Evolutionary conservation across 441 rosid species (phyloP).

Genomic region (Syzygium malaccense): DNA sequence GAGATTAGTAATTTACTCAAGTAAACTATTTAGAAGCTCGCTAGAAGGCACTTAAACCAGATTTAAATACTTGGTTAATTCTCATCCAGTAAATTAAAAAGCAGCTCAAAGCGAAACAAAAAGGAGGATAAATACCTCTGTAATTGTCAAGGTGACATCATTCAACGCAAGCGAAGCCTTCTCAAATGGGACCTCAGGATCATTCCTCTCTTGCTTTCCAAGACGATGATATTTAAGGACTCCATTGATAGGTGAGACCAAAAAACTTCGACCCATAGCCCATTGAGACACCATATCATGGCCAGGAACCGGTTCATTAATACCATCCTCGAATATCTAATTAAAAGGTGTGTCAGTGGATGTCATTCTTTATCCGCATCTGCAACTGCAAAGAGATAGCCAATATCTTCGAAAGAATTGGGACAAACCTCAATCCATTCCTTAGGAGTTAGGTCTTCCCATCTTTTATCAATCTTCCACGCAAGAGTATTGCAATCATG

Average conservation of each 20-base stretch:
- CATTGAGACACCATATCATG: constrained; percentile 46
- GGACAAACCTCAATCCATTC: constrained; percentile 94
- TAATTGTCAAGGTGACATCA: constrained; percentile 76
- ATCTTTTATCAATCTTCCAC: constrained; percentile 77
- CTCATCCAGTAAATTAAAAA: background rate
- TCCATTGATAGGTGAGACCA: constrained; percentile 94
- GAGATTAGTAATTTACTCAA: background rate
- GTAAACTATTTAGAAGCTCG: background rate
- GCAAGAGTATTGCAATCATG: constrained; percentile 79
- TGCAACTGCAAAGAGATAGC: background rate
- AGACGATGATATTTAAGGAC: constrained; percentile 90
- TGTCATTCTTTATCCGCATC: background rate
- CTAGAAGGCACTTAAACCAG: background rate
- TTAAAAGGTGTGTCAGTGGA: constrained; percentile 9
- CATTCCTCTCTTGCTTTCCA: constrained; percentile 91
- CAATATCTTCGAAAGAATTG: background rate
- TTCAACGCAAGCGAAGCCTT: constrained; percentile 74
- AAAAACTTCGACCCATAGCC: constrained; percentile 73
- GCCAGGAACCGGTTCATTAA: constrained; percentile 48
- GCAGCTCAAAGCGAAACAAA: background rate
- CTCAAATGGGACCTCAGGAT: constrained; percentile 94
- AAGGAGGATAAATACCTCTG: constrained; percentile 49
- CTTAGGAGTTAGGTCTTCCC: constrained; percentile 87
- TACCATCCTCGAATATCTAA: constrained; percentile 96
- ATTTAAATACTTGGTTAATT: background rate